These are phyloP conservation scores for Metschnikowia kofuensis DNA, from an alignment of 805 yeast genomes.

Conservation along the genomic window DNA sequence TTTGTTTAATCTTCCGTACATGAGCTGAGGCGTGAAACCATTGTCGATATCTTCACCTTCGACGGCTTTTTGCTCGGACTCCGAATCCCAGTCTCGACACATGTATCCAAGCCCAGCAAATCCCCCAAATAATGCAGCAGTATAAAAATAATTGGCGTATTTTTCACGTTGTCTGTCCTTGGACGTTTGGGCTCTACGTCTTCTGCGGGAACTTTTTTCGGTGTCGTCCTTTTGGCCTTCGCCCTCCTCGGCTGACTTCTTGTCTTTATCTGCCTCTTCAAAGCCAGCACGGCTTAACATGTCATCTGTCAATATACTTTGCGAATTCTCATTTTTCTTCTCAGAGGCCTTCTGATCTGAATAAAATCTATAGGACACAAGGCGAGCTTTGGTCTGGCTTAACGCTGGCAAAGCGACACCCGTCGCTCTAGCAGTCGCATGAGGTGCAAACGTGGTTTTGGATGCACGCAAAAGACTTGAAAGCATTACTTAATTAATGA, in stretches of 20 bases:
- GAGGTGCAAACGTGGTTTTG: constrained; percentile 4
- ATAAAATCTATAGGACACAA: constrained; percentile 8
- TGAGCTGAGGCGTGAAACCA: constrained; percentile 64
- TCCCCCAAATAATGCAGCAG: constrained; percentile 53
- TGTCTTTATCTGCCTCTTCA: constrained; percentile 39
- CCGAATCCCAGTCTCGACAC: constrained; percentile 83
- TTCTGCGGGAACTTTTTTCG: constrained; percentile 22
- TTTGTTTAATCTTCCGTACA: constrained; percentile 66
- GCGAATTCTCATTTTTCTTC: constrained; percentile 24
- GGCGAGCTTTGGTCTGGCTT: background rate
- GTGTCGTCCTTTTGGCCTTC: constrained; percentile 15
- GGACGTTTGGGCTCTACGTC: constrained; percentile 53
- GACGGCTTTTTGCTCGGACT: constrained; percentile 54
- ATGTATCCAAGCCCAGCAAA: constrained; percentile 59
- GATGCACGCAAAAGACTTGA: constrained; percentile 12
- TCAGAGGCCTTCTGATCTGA: constrained; percentile 13
- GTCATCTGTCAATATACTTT: constrained; percentile 75
- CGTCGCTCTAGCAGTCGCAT: background rate
- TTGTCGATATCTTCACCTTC: constrained; percentile 55
- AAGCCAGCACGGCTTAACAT: constrained; percentile 81
- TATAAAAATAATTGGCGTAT: constrained; percentile 71
- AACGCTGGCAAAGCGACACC: background rate
- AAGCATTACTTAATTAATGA: constrained; percentile 4
- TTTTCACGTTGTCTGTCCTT: constrained; percentile 80
- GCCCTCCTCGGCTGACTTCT: constrained; percentile 14